Conservation (phyloP, 2,329 filamentous ascomycete species). For the Cercospora sesami region DNA sequence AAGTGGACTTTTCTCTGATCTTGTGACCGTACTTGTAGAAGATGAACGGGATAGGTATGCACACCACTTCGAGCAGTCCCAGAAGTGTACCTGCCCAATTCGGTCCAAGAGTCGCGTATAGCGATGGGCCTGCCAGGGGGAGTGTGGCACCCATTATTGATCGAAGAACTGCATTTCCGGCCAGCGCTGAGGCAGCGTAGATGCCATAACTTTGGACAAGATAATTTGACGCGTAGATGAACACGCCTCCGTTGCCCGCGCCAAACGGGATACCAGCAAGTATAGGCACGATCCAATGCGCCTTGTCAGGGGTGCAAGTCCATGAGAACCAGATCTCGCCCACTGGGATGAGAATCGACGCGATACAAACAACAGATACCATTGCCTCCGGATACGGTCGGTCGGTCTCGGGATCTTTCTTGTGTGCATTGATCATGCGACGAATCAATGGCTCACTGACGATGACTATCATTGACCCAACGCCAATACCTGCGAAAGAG, state of each 20-base stretch:
- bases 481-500: conserved; percentile 70
- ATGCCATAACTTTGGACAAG: conserved; percentile 76
- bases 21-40: conserved; percentile 51
- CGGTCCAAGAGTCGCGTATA: conserved; percentile 69
- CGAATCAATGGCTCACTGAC: conserved; percentile 67
- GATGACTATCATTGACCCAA: conserved; percentile 56
- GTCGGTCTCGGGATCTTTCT: conserved; percentile 72
- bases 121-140: conserved; percentile 69
- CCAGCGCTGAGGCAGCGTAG: conserved; percentile 77
- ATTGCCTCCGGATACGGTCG: conserved; percentile 75
- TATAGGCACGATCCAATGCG: conserved; percentile 79
- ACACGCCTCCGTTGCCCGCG: conserved; percentile 71
- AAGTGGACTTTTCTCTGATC: conserved; percentile 56
- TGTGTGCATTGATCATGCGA: conserved; percentile 73
- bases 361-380: conserved; percentile 76
- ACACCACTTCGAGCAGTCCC: conserved; percentile 68
- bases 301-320: conserved; percentile 73
- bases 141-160: conserved; percentile 74
- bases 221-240: conserved; percentile 82
- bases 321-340: conserved; percentile 86
- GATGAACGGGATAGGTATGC: conserved; percentile 62
- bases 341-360: conserved; percentile 69
- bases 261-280: conserved; percentile 78
- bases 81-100: conserved; percentile 79
- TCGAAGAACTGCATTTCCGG: conserved; percentile 74